Evolutionary conservation across 2,329 filamentous ascomycete genomes (phyloP), one percentile per base, ranked within the genome.

Genomic region (Westerdykella aurantiaca): DNA sequence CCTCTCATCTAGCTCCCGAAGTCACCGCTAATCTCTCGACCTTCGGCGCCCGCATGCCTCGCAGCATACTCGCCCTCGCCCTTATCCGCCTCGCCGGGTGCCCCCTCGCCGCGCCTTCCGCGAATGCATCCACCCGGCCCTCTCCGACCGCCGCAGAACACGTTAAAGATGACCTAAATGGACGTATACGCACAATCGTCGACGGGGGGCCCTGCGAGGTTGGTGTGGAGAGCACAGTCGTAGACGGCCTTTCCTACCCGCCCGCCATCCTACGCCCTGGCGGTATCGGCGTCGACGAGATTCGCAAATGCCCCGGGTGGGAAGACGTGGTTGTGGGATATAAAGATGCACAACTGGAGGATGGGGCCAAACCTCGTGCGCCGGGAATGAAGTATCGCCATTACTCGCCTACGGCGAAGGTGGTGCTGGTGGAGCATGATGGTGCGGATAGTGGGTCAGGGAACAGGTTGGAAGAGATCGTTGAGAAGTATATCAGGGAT

Each of bases 321-420:
- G 84, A 89, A 62, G 71, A 79, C 33, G 86, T 88, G 1, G 74
- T 77, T 48, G 81, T 85, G 46, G 91, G 80, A 10, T 97, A 96
- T 67, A 82, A 84, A 60, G 88, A 95, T 57, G 77, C 78, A 45
- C 80, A 16, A 4, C 56, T 81, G 13, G 80, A 88, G 56, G 75
- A 79, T 16, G 83, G 79, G 5, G 80, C 78, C 40, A 58, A 54
- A 43, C 93, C 93, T 0, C 77, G 88, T 44, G 93, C 93, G 1
- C 93, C 93, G 0, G 93, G 93, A 1, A 98, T 98, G 93, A 98
- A 98, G 69, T 98, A 98, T 66, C 88, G 93, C 63, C 93, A 98
- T 65, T 98, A 98, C 61, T 95, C 90, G 35, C 93, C 93, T 1
- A 87, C 83, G 65, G 94, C 93, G 1, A 81, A 77, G 37, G 90